Evolutionary conservation across 768 basidiomycete species (phyloP).

Genomic region (Auricularia auricula-judae): DNA sequence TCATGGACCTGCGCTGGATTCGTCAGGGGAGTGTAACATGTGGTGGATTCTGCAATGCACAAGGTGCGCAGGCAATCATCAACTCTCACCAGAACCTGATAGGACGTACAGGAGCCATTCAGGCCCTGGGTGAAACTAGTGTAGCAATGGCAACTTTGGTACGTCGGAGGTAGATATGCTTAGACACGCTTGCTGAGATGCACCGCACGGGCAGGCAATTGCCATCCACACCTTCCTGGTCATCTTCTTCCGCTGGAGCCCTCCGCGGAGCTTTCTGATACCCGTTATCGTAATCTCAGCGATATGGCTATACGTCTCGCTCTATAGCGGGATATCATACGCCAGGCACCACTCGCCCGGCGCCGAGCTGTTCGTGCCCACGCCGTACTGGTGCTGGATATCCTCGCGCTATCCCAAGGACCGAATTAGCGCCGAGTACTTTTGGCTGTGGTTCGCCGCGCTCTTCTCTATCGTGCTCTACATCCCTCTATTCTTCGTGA

Average conservation of each 20-base stretch:
- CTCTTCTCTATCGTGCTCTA: conserved; percentile 9
- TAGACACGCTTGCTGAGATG: not conserved
- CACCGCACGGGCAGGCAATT: conserved; percentile 3
- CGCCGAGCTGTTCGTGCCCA: conserved; percentile 4
- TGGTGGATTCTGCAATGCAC: not conserved
- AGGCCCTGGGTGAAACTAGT: not conserved
- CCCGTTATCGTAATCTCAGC: conserved; percentile 2
- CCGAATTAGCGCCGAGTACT: not conserved
- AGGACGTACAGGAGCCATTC: not conserved
- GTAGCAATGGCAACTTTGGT: not conserved
- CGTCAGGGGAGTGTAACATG: not conserved
- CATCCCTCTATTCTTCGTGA: conserved; percentile 15
- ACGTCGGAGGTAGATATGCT: not conserved
- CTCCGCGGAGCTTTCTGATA: conserved; percentile 5
- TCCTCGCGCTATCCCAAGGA: conserved; percentile 1
- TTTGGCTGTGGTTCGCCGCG: conserved; percentile 9
- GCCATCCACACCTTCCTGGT: conserved; percentile 9
- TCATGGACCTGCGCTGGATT: conserved; percentile 4
- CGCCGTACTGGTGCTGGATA: conserved; percentile 11
- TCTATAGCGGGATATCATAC: not conserved
- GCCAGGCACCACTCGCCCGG: not conserved
- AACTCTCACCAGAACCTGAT: not conserved
- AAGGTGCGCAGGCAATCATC: not conserved
- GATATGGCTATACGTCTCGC: conserved; percentile 9
- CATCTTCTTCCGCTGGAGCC: conserved; percentile 9